These are phyloP conservation scores for Clausena lansium DNA, from an alignment of 345 rosid species.

Conservation along the genomic window DNA sequence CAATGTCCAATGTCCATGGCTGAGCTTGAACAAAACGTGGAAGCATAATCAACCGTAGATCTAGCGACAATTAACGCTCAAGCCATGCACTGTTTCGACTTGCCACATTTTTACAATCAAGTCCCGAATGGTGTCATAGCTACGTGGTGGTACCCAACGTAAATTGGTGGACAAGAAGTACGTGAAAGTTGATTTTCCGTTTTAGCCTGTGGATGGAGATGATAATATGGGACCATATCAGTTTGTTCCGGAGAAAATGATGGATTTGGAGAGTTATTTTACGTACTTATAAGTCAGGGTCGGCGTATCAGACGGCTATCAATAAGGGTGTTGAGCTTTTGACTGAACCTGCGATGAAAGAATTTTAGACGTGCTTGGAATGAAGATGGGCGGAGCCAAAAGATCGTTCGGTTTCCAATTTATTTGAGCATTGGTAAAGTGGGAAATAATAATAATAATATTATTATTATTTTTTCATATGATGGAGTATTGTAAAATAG, in stretches of 20 bases:
- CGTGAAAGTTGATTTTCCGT: constrained; percentile 55
- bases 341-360: constrained; percentile 32
- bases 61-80: constrained; percentile 72
- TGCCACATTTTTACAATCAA: constrained; percentile 47
- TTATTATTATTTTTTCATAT: no score
- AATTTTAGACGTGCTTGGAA: constrained; percentile 53
- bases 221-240: constrained; percentile 48
- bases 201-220: constrained; percentile 50
- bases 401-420: constrained; percentile 58
- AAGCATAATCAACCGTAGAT: constrained; percentile 47
- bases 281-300: constrained; percentile 63
- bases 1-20: no score
- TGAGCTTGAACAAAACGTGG: constrained; percentile 41
- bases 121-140: constrained; percentile 74
- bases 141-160: constrained; percentile 80
- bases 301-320: constrained; percentile 72
- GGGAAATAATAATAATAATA: constrained; percentile 20
- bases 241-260: constrained; percentile 45
- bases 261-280: constrained; percentile 59
- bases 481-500: no score
- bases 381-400: constrained; percentile 38
- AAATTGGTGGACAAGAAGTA: constrained; percentile 60
- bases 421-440: constrained; percentile 64
- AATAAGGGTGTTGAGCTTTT: constrained; percentile 64
- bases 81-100: constrained; percentile 79